These are phyloP conservation scores for Dictyostelium firmibasis DNA, from an alignment of 78 protist genomes.

Conservation along the genomic window DNA sequence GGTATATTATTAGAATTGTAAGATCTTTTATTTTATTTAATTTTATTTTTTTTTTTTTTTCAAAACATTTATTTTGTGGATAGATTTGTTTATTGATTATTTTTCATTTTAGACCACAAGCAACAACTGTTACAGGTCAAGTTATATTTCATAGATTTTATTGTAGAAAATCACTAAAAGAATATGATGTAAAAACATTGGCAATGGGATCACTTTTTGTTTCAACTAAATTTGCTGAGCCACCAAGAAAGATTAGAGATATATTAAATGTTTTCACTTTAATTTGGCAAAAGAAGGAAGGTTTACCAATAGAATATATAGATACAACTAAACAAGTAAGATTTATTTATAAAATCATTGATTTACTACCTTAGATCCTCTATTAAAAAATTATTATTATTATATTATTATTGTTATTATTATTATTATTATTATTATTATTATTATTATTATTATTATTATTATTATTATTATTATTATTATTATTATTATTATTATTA, in stretches of 20 bases:
- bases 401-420: too few relatives aligned
- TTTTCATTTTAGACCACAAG: conserved; percentile 84
- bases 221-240: conserved; percentile 14
- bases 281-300: conserved; percentile 27
- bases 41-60: neutral
- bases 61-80: too few relatives aligned
- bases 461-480: too few relatives aligned
- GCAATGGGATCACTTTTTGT: conserved; percentile 49
- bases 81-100: too few relatives aligned
- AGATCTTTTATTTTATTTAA: neutral
- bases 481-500: too few relatives aligned
- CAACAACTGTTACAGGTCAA: conserved; percentile 90
- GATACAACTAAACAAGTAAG: conserved; percentile 43
- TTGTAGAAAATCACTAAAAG: conserved; percentile 75
- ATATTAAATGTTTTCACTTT: conserved; percentile 19
- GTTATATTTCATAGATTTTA: conserved; percentile 93
- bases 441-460: too few relatives aligned
- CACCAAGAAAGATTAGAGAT: conserved; percentile 45
- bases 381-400: too few relatives aligned
- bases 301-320: conserved; percentile 6
- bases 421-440: too few relatives aligned
- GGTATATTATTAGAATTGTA: conserved; percentile 72
- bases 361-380: too few relatives aligned
- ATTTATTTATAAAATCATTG: neutral
- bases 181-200: conserved; percentile 58